Evolutionary conservation across 2,329 filamentous ascomycete genomes (phyloP).

Genomic region (Talaromyces verruculosus): DNA sequence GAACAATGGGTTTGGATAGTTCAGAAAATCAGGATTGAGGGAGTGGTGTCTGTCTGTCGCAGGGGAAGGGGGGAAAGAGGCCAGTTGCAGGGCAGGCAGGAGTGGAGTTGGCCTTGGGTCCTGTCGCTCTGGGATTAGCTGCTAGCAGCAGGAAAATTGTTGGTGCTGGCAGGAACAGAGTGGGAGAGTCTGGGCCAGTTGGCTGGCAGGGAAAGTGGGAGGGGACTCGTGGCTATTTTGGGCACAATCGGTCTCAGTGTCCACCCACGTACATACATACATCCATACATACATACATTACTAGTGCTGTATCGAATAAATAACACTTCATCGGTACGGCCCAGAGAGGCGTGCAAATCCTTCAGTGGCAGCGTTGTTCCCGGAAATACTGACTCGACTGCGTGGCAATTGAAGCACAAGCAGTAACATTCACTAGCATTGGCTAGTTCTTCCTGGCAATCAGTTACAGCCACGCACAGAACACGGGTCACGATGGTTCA

Average conservation of each 20-base stretch:
- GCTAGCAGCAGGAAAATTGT: slow-evolving; percentile 28
- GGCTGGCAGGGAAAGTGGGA: slow-evolving; percentile 8
- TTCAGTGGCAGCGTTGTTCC: neutral
- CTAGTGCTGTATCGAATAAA: neutral
- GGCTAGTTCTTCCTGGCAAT: neutral
- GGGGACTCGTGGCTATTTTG: slow-evolving; percentile 34
- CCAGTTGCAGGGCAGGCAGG: slow-evolving; percentile 25
- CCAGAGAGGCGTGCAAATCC: neutral
- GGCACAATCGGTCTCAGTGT: slow-evolving; percentile 22
- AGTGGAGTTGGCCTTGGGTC: slow-evolving; percentile 23
- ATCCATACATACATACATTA: neutral
- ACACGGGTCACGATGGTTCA: neutral
- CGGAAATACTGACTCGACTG: neutral
- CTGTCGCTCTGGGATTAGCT: slow-evolving; percentile 8
- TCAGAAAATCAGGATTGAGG: slow-evolving; percentile 10
- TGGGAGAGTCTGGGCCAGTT: slow-evolving; percentile 11
- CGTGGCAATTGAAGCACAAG: neutral
- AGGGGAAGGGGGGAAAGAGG: slow-evolving; percentile 28
- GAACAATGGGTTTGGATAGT: slow-evolving; percentile 28
- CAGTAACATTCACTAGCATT: too few species aligned
- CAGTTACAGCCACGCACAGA: slow-evolving; percentile 13
- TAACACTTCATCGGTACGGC: neutral
- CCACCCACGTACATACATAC: neutral
- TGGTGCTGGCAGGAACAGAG: slow-evolving; percentile 25
- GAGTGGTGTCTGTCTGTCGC: neutral